phyloP scores from a whole-genome alignment of 805 yeast genomes.

The Blastobotrys robertii region DNA sequence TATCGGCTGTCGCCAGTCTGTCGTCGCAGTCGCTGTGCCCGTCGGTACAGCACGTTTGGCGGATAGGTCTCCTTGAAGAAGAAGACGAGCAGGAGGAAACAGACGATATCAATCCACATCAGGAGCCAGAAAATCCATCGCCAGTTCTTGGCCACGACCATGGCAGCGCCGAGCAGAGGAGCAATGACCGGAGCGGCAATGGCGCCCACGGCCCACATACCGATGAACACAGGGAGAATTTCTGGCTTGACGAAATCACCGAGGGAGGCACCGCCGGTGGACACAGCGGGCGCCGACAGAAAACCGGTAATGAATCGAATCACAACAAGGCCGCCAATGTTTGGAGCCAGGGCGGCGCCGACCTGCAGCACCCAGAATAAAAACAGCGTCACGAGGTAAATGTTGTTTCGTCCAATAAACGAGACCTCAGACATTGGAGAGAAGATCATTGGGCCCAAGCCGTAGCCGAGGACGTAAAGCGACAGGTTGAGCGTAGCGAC shows the following conservation, averaged over 20 bases:
- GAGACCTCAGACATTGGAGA: slow-evolving; percentile 48
- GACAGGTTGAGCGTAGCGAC: slow-evolving; percentile 41
- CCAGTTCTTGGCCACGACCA: slow-evolving; percentile 42
- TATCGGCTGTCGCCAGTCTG: slow-evolving; percentile 39
- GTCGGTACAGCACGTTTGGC: slow-evolving; percentile 37
- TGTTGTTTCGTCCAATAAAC: slow-evolving; percentile 40
- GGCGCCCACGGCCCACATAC: slow-evolving; percentile 44
- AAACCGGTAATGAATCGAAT: slow-evolving; percentile 64
- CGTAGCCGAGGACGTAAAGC: slow-evolving; percentile 46
- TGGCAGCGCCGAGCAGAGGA: slow-evolving; percentile 45
- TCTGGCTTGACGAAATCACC: slow-evolving; percentile 38
- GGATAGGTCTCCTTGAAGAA: slow-evolving; percentile 44
- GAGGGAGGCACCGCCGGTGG: slow-evolving; percentile 66
- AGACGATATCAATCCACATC: slow-evolving; percentile 30
- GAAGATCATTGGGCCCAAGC: slow-evolving; percentile 43
- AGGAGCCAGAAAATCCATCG: slow-evolving; percentile 43
- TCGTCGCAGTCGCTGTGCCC: slow-evolving; percentile 39
- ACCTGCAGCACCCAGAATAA: slow-evolving; percentile 43
- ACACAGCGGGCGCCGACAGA: slow-evolving; percentile 72
- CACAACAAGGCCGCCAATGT: slow-evolving; percentile 40
- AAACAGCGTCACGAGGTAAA: slow-evolving; percentile 38
- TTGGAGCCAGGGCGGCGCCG: slow-evolving; percentile 41
- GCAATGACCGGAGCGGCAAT: slow-evolving; percentile 46
- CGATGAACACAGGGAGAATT: slow-evolving; percentile 38
- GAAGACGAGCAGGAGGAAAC: slow-evolving; percentile 29